Evolutionary conservation across 495 filamentous ascomycete species (phyloP).

Genomic region (Pseudotulostoma volvatum): DNA sequence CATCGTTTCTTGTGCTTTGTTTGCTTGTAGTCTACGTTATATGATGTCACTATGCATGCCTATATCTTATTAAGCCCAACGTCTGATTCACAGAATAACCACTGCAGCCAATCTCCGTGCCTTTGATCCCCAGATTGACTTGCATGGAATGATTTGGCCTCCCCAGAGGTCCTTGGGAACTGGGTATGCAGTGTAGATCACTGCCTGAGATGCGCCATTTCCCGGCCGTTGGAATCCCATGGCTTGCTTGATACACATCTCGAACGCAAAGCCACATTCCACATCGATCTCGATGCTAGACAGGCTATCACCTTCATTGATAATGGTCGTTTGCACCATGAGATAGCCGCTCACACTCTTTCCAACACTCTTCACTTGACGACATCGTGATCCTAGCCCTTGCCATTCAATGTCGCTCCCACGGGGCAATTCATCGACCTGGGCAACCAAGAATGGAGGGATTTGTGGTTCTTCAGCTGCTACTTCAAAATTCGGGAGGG

Average conservation of each 20-base stretch:
- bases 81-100: slow-evolving; percentile 17
- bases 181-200: slow-evolving; percentile 21
- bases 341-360: slow-evolving; percentile 6
- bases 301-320: slow-evolving; percentile 12
- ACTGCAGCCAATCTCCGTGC: slow-evolving; percentile 23
- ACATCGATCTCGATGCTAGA: slow-evolving; percentile 18
- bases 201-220: slow-evolving; percentile 12
- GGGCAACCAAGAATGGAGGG: slow-evolving; percentile 54
- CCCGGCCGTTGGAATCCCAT: slow-evolving; percentile 7
- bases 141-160: slow-evolving; percentile 31
- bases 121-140: slow-evolving; percentile 27
- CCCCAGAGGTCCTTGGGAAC: slow-evolving; percentile 12
- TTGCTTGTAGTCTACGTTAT: too few species aligned
- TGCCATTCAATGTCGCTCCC: slow-evolving; percentile 61
- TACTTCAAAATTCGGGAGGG: slow-evolving; percentile 19
- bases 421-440: slow-evolving; percentile 57
- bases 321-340: slow-evolving; percentile 9
- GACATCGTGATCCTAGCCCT: slow-evolving; percentile 26
- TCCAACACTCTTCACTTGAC: slow-evolving; percentile 9
- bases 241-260: slow-evolving; percentile 10
- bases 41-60: too few species aligned
- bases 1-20: too few species aligned
- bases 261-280: slow-evolving; percentile 6
- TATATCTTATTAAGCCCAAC: too few species aligned
- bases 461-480: slow-evolving; percentile 7